Evolutionary conservation across 2,329 filamentous ascomycete species (phyloP).

Genomic region (Microcera coccophila): DNA sequence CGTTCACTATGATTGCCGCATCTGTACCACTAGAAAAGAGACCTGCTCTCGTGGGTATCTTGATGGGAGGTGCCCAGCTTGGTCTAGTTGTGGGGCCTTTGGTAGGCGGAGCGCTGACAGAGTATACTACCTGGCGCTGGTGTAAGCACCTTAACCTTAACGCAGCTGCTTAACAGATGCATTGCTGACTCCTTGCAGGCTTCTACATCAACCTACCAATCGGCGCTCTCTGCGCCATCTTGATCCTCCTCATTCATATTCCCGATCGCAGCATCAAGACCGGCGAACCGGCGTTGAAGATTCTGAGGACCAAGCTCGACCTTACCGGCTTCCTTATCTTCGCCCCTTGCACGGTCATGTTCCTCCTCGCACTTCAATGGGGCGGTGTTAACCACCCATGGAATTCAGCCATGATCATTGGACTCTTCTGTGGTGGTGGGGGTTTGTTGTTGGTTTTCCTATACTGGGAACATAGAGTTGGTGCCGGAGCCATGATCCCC

Average conservation of each 20-base stretch:
- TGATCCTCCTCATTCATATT: constrained; percentile 32
- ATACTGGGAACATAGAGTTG: constrained; percentile 41
- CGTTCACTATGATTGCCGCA: constrained; percentile 32
- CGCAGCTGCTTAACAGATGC: background rate
- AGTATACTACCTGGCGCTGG: constrained; percentile 43
- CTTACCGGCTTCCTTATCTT: constrained; percentile 42
- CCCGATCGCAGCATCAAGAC: constrained; percentile 30
- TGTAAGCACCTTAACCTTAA: constrained; percentile 26
- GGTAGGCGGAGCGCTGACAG: constrained; percentile 41
- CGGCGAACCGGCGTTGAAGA: constrained; percentile 12
- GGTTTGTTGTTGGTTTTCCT: constrained; percentile 41
- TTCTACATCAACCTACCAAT: constrained; percentile 49
- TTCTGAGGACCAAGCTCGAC: constrained; percentile 37
- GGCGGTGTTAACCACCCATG: constrained; percentile 46
- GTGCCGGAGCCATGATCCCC: constrained; percentile 49
- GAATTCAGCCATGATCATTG: constrained; percentile 42
- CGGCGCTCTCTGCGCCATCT: constrained; percentile 33
- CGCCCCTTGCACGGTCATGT: constrained; percentile 43
- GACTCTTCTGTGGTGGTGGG: constrained; percentile 42
- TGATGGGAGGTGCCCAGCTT: constrained; percentile 37
- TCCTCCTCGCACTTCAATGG: constrained; percentile 52
- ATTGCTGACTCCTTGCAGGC: constrained; percentile 22
- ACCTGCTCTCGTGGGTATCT: constrained; percentile 26
- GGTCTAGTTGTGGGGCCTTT: constrained; percentile 47
- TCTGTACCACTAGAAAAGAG: constrained; percentile 27